Evolutionary conservation across 176 grass and related monocot genomes (phyloP), one percentile per base, ranked within the genome.

Genomic region (Poa pratensis): DNA sequence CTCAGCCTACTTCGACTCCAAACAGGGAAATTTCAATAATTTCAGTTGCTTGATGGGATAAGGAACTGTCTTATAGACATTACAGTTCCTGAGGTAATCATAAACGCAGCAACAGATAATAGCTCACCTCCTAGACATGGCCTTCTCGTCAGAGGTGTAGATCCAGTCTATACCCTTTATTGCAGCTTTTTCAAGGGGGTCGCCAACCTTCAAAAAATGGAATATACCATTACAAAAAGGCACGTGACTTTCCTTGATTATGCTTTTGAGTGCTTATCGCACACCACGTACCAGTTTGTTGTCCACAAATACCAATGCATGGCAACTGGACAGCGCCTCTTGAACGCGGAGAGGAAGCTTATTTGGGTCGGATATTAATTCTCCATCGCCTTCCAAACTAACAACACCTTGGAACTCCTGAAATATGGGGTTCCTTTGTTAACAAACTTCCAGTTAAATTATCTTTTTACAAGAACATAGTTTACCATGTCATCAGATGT

Each of bases 321-420:
- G 96, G 73, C 96, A 99, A 37, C 93, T 88, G 64, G 96, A 89
- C 8, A 99, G 84, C 55, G 87, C 78, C 91, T 99, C 88, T 86
- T 94, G 93, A 57, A 90, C 96, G 58, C 78, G 77, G 49, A 87
- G 58, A 20, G 91, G 91, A 82, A 99, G 72, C 51, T 94, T 99
- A 82, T 89, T 87, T 89, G 92, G 84, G 77, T 96, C 90, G 73
- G 90, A 92, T 85, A 91, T 82, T 87, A 99, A 86, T 78, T 92
- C 82, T 73, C 80, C 90, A 16, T 87, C 73, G 51, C 85, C 84
- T 90, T 90, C 91, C 83, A 96, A 90, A 60, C 84, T 92, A 85
- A 94, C 96, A 71, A 99, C 91, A 86, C 96, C 96, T 96, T 99
- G 96, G 66, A 99, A 99, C 75, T 99, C 96, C 96, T 96, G 90